Conservation (phyloP, 2,329 filamentous ascomycete genomes). For the Fusarium annulatum region DNA sequence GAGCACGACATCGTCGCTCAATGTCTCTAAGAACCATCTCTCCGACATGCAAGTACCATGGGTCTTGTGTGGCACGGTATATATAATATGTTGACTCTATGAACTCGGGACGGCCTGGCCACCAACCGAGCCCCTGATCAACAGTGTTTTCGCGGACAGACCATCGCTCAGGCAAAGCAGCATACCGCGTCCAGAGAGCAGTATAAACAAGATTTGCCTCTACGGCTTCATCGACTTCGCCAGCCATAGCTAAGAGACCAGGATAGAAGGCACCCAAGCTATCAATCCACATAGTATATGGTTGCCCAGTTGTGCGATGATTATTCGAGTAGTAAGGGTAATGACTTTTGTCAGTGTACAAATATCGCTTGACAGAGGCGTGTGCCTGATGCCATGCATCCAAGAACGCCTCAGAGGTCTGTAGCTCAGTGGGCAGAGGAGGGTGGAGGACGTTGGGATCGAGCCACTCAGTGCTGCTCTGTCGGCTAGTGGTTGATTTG, state of each 20-base stretch:
- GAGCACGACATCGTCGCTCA: constrained; percentile 85
- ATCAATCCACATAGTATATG: constrained; percentile 94
- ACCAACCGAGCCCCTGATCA: constrained; percentile 90
- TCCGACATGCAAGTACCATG: constrained; percentile 95
- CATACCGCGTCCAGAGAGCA: constrained; percentile 93
- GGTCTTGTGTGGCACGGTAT: constrained; percentile 92
- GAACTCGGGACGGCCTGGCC: constrained; percentile 95
- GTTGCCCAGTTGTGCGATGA: constrained; percentile 87
- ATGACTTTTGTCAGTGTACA: constrained; percentile 81
- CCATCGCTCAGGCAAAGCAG: constrained; percentile 95
- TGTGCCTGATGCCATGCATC: constrained; percentile 87
- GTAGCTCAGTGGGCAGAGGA: constrained; percentile 71
- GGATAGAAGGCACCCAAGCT: constrained; percentile 96
- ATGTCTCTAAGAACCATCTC: constrained; percentile 96
- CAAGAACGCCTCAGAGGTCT: constrained; percentile 82
- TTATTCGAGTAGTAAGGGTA: constrained; percentile 95
- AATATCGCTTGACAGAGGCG: constrained; percentile 85
- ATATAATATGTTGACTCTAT: constrained; percentile 97
- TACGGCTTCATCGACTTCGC: constrained; percentile 90
- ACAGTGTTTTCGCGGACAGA: constrained; percentile 85
- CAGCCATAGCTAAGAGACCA: constrained; percentile 84
- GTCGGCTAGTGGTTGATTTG: constrained; percentile 52
- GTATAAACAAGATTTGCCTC: constrained; percentile 91
- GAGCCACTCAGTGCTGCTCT: constrained; percentile 60
- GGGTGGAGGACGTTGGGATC: constrained; percentile 72